Conservation (phyloP, 345 rosid genomes). For the Camelina hispida region DNA sequence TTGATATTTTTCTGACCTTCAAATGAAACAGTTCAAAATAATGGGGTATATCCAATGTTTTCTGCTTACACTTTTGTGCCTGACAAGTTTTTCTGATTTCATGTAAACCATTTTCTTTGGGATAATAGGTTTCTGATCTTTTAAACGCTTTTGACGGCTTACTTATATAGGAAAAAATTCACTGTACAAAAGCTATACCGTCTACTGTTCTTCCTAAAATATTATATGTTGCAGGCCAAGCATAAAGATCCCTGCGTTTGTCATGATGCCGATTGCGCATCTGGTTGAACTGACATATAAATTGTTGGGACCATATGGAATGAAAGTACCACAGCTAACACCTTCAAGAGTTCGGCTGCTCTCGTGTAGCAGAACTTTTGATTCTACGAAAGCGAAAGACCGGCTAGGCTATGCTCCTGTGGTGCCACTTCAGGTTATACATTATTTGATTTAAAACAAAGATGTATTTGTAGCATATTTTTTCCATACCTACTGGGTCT, state of each 20-base stretch:
- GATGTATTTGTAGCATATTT: conserved; percentile 15
- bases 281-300: conserved; percentile 69
- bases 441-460: conserved; percentile 35
- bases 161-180: conserved; percentile 10
- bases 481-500: conserved; percentile 6
- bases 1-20: too few species aligned
- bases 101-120: conserved; percentile 17
- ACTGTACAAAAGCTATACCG: conserved; percentile 2
- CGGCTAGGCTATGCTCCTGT: conserved; percentile 80
- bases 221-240: conserved; percentile 73
- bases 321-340: conserved; percentile 88
- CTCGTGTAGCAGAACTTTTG: conserved; percentile 76
- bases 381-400: conserved; percentile 81
- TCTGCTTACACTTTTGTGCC: conserved; percentile 12
- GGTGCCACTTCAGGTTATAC: conserved; percentile 77
- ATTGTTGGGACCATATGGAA: conserved; percentile 79
- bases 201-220: conserved; percentile 37
- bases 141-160: not conserved
- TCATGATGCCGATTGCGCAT: conserved; percentile 84
- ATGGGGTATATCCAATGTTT: not conserved
- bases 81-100: conserved; percentile 11
- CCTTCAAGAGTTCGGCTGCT: conserved; percentile 92
- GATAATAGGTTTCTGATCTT: conserved; percentile 4
- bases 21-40: not conserved
- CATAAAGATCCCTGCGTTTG: conserved; percentile 77